These are phyloP conservation scores for Heterobasidion irregulare DNA, from an alignment of 1,284 basidiomycete genomes.

Conservation along the genomic window DNA sequence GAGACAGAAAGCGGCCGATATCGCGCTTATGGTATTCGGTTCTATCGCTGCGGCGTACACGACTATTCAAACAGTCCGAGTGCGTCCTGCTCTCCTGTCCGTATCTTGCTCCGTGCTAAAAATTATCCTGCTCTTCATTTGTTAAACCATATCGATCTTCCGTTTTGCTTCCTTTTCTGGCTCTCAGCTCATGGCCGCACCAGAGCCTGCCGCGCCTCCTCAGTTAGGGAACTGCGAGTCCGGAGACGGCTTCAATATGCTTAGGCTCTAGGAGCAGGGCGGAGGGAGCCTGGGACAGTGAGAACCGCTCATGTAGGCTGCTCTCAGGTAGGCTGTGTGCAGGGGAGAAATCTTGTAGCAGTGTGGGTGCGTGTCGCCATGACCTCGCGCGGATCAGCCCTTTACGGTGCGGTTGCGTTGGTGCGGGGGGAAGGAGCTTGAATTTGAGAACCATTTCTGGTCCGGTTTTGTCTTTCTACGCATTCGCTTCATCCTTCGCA, in stretches of 20 bases:
- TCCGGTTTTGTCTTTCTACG: no score
- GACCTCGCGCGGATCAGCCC: no score
- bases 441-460: no score
- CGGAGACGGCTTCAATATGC: not conserved
- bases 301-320: not conserved
- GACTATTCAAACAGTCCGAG: constrained; percentile 70
- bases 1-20: constrained; percentile 67
- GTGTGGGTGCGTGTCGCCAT: no score
- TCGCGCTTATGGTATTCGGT: constrained; percentile 79
- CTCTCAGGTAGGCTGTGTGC: no score
- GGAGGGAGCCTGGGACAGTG: not conserved
- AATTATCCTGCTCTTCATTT: not conserved
- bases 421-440: no score
- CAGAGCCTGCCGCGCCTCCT: constrained; percentile 18
- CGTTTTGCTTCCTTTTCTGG: not conserved
- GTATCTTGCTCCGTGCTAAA: not conserved
- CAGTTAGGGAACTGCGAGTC: constrained; percentile 4
- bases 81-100: constrained; percentile 22
- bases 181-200: constrained; percentile 28
- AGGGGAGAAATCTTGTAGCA: no score
- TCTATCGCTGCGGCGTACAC: constrained; percentile 80
- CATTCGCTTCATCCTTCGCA: no score
- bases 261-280: not conserved
- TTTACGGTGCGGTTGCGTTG: no score
- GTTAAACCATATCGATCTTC: not conserved